Percentiles rank a stretch among this genome's conserved stretches.
phyloP scores from a whole-genome alignment of 192 early-diverging fungal species.

The Thoreauomyces humboldtii region DNA sequence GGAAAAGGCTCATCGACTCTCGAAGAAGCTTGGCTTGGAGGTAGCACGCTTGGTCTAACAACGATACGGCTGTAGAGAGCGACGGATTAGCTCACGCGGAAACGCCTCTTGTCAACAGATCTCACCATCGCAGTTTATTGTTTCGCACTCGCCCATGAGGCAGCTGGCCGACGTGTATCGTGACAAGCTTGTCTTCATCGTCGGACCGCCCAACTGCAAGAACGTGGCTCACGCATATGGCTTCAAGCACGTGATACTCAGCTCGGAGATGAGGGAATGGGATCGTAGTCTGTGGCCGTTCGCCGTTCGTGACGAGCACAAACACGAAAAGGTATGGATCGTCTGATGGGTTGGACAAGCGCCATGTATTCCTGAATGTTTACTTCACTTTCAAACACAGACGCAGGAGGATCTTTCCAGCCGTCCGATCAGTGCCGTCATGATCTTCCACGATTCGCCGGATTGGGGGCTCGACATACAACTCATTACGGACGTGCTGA shows the following conservation, averaged over 20 bases:
- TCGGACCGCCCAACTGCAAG: slow-evolving; percentile 8
- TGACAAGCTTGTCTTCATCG: slow-evolving; percentile 11
- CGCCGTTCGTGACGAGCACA: not conserved
- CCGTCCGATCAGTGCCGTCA: slow-evolving; percentile 10
- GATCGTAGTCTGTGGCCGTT: slow-evolving; percentile 13
- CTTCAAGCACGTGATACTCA: slow-evolving; percentile 11
- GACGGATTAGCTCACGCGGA: too few species aligned
- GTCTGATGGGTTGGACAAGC: too few species aligned
- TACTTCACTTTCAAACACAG: too few species aligned
- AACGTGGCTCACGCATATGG: slow-evolving; percentile 16
- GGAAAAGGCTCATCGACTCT: slow-evolving; percentile 4
- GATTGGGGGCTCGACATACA: slow-evolving; percentile 30
- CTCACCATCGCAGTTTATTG: slow-evolving; percentile 11
- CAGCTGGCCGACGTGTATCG: not conserved
- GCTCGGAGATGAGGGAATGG: slow-evolving; percentile 2
- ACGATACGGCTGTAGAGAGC: too few species aligned
- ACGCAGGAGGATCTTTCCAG: not conserved
- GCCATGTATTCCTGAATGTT: too few species aligned
- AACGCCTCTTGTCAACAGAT: too few species aligned
- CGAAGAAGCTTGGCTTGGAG: slow-evolving; percentile 2
- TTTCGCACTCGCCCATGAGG: slow-evolving; percentile 18
- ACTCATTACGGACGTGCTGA: slow-evolving; percentile 14
- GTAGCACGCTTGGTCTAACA: too few species aligned
- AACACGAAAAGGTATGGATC: too few species aligned
- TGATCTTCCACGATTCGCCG: slow-evolving; percentile 21